phyloP scores from a whole-genome alignment of 2,329 filamentous ascomycete genomes.

The Ceratocystis variospora region DNA sequence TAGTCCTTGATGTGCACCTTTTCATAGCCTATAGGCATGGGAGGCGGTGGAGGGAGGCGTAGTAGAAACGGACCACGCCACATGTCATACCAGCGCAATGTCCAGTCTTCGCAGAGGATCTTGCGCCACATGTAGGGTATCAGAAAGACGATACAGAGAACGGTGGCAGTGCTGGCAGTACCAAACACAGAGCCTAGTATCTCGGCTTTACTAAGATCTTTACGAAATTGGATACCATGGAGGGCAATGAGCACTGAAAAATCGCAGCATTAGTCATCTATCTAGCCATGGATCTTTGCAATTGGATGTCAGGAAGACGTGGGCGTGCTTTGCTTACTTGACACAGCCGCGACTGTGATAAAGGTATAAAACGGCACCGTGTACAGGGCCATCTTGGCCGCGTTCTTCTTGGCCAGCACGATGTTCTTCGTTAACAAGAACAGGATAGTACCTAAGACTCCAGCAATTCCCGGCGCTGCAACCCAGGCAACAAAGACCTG shows the following conservation, averaged over 20 bases:
- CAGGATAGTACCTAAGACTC: conserved; percentile 25
- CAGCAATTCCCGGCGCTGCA: conserved; percentile 27
- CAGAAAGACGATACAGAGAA: conserved; percentile 35
- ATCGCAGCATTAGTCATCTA: conserved; percentile 17
- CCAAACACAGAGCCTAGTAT: conserved; percentile 30
- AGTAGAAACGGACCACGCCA: conserved; percentile 36
- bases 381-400: conserved; percentile 22
- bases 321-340: conserved; percentile 23
- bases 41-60: conserved; percentile 27
- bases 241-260: conserved; percentile 39
- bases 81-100: conserved; percentile 35
- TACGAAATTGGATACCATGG: conserved; percentile 26
- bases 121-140: conserved; percentile 39
- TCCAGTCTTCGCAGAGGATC: conserved; percentile 39
- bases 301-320: too few species aligned
- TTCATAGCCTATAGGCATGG: conserved; percentile 28
- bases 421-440: conserved; percentile 28
- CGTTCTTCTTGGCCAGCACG: conserved; percentile 25
- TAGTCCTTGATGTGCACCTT: conserved; percentile 36
- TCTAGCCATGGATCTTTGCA: too few species aligned
- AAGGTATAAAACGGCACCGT: conserved; percentile 30
- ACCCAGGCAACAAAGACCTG: conserved; percentile 31
- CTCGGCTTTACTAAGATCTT: conserved; percentile 21
- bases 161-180: conserved; percentile 31
- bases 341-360: conserved; percentile 27